Percentiles rank a stretch among this genome's conserved stretches.
phyloP scores from a whole-genome alignment of 78 protist species.

The Chrysochromulina parva region DNA sequence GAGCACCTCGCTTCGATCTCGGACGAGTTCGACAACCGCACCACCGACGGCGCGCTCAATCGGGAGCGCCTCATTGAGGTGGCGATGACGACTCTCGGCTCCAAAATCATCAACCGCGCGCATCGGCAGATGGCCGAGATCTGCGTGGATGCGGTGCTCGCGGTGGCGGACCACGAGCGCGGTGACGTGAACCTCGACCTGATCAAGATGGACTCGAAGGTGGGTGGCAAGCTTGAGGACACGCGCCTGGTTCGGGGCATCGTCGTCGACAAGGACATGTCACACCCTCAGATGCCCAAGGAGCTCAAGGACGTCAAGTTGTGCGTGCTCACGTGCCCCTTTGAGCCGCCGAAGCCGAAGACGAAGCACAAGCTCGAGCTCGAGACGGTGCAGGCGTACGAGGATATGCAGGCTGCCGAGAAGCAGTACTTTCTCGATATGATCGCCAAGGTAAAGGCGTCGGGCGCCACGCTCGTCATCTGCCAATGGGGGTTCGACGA shows the following conservation, averaged over 20 bases:
- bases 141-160: conserved; percentile 95
- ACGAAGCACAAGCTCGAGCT: conserved; percentile 91
- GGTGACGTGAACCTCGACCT: conserved; percentile 98
- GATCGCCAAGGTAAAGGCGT: conserved; percentile 83
- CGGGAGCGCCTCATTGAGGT: conserved; percentile 79
- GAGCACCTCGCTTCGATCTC: conserved; percentile 67
- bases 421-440: conserved; percentile 85
- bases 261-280: conserved; percentile 94
- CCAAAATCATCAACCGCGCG: conserved; percentile 80
- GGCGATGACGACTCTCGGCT: conserved; percentile 93
- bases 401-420: conserved; percentile 84
- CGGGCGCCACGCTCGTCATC: conserved; percentile 94
- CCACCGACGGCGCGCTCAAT: no score
- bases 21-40: conserved; percentile 63
- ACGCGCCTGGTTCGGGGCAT: conserved; percentile 95
- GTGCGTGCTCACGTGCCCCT: conserved; percentile 97
- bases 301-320: conserved; percentile 90
- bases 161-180: conserved; percentile 96
- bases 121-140: conserved; percentile 88
- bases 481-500: conserved; percentile 99
- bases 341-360: conserved; percentile 99
- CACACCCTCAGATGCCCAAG: conserved; percentile 94
- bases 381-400: conserved; percentile 76
- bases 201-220: conserved; percentile 88
- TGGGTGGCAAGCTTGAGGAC: conserved; percentile 97